Evolutionary conservation across 345 rosid genomes (phyloP), one percentile per base, ranked within the genome.

Genomic region (Passiflora organensis): DNA sequence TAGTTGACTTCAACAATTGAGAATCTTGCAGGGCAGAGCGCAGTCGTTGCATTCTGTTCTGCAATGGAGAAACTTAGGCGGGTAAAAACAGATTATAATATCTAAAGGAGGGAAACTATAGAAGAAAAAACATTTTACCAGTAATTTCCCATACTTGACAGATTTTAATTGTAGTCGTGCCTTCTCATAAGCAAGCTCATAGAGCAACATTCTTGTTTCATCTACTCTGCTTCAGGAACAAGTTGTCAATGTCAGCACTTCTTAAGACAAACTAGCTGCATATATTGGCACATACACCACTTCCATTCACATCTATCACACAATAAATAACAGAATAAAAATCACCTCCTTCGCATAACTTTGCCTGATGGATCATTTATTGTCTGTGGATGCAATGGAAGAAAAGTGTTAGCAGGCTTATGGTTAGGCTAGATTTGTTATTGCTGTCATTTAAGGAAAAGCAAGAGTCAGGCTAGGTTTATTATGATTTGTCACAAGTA

Each of bases 111-210:
- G 54, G 51, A 46, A 18, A 28, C 42, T 41, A 18, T 6, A 23
- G 17, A 42, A 28, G 43, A 51, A 67, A 53, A 66, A n/a, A n/a
- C n/a, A n/a, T n/a, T n/a, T 52, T 73, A 91, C 99, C 96, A 68
- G 75, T 72, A 86, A 21, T 56, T 67, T 80, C 46, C 81, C 79
- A 43, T 36, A 84, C 77, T 72, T 80, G 48, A 69, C 59, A 63
- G 58, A 63, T 67, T 76, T 63, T 71, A 93, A 66, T 70, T 75
- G 85, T 76, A 78, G 62, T 65, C 68, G 82, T 58, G 80, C 88
- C 78, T 80, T 89, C 70, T 73, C 86, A 82, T 74, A 72, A 21
- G 77, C 73, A 54, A 85, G 56, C 72, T 84, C 78, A 65, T 56
- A 71, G 50, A 89, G 80, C 71, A 76, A 64, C 50, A 59, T 55